Percentiles rank a stretch among this genome's conserved stretches.
phyloP scores from a whole-genome alignment of 257 asterid species.

The Solanum bulbocastanum region DNA sequence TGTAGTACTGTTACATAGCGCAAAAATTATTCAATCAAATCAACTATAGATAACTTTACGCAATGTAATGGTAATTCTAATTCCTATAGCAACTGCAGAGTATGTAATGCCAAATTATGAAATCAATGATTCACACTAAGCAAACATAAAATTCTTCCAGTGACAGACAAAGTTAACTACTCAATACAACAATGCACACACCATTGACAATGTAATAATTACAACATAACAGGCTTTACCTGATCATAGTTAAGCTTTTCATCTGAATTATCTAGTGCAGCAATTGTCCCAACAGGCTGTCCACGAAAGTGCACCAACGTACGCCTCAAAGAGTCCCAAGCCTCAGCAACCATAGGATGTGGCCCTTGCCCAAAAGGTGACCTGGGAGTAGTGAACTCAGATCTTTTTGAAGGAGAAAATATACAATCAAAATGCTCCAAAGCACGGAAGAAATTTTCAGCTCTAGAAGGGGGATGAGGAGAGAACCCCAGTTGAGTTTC shows the following conservation, averaged over 20 bases:
- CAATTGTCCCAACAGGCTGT: slow-evolving; percentile 78
- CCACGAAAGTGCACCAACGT: slow-evolving; percentile 73
- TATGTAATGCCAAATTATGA: neutral
- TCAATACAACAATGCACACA: neutral
- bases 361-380: slow-evolving; percentile 37
- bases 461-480: slow-evolving; percentile 47
- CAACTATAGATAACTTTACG: neutral
- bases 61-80: neutral
- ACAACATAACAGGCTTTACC: slow-evolving; percentile 17
- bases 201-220: neutral
- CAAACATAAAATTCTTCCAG: neutral
- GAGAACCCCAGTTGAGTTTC: slow-evolving; percentile 38
- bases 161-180: neutral
- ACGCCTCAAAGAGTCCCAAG: slow-evolving; percentile 64
- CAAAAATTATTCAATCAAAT: neutral
- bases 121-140: neutral
- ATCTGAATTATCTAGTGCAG: slow-evolving; percentile 69
- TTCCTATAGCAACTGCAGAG: neutral
- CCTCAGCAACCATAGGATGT: slow-evolving; percentile 60
- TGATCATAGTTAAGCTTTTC: slow-evolving; percentile 85
- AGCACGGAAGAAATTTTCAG: slow-evolving; percentile 33
- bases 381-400: slow-evolving; percentile 51
- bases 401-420: slow-evolving; percentile 43
- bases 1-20: neutral
- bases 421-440: slow-evolving; percentile 35